phyloP scores from a whole-genome alignment of 75 land plant species.

The Picea sitchensis region DNA sequence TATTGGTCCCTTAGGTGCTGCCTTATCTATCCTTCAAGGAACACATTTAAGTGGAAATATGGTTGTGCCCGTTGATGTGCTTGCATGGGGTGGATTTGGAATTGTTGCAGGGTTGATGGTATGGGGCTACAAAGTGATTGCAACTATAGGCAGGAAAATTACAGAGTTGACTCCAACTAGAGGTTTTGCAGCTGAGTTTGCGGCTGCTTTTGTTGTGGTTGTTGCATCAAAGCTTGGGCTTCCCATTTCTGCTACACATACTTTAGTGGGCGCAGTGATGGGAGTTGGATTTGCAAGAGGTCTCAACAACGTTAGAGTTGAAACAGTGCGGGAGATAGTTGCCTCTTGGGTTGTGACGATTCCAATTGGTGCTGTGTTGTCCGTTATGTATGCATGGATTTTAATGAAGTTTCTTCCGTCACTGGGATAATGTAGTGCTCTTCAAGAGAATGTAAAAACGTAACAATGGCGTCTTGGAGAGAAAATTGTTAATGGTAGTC shows the following conservation, averaged over 20 bases:
- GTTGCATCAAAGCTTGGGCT: constrained; percentile 90
- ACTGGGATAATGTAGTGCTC: no score
- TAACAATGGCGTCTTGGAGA: no score
- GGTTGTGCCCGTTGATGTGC: constrained; percentile 73
- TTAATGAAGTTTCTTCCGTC: constrained; percentile 31
- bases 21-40: constrained; percentile 82
- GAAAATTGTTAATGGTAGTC: no score
- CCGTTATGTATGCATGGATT: constrained; percentile 75
- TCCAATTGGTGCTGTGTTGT: constrained; percentile 81
- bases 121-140: constrained; percentile 98
- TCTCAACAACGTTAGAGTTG: constrained; percentile 80
- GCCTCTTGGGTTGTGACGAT: constrained; percentile 93
- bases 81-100: constrained; percentile 99
- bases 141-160: constrained; percentile 97
- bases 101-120: constrained; percentile 91
- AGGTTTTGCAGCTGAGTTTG: constrained; percentile 99
- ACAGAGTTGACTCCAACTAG: constrained; percentile 96
- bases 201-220: constrained; percentile 95
- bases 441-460: no score
- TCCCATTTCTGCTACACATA: constrained; percentile 97
- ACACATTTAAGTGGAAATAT: constrained; percentile 42
- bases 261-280: constrained; percentile 98
- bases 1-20: constrained; percentile 92
- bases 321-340: constrained; percentile 86
- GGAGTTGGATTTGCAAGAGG: constrained; percentile 98